These are phyloP conservation scores for Graphilbum sp. DNA, from an alignment of 2,329 filamentous ascomycete genomes.

Conservation along the genomic window DNA sequence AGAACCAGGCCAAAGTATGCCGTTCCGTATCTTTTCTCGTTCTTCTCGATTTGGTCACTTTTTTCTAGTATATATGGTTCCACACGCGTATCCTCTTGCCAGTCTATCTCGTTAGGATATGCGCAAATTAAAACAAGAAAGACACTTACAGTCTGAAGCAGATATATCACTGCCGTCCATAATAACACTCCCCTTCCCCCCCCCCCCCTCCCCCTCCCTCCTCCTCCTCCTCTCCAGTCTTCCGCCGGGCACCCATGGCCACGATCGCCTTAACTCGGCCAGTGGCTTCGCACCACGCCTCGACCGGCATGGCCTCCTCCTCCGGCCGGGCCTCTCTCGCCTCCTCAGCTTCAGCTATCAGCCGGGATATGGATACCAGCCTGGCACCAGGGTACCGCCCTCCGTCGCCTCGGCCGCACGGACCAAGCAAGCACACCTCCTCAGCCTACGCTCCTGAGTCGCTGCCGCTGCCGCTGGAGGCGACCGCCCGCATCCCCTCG, in stretches of 20 bases:
- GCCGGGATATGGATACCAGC: slow-evolving; percentile 21
- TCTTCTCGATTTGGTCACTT: not conserved
- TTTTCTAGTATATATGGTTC: not conserved
- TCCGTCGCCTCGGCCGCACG: slow-evolving; percentile 14
- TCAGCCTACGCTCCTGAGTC: slow-evolving; percentile 79
- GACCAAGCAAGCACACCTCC: slow-evolving; percentile 81
- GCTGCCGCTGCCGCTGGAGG: too few relatives aligned
- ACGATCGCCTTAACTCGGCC: slow-evolving; percentile 33
- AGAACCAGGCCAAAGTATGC: too few relatives aligned
- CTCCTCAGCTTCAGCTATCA: slow-evolving; percentile 17
- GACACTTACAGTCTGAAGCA: not conserved
- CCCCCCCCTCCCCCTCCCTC: not conserved
- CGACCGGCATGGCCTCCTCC: slow-evolving; percentile 16
- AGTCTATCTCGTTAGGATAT: too few relatives aligned
- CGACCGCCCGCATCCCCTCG: not conserved
- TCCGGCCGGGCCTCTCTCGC: slow-evolving; percentile 15
- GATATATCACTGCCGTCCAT: not conserved
- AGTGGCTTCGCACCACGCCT: slow-evolving; percentile 16
- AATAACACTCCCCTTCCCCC: too few relatives aligned
- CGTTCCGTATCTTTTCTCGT: not conserved
- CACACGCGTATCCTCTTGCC: too few relatives aligned
- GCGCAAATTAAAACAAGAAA: not conserved
- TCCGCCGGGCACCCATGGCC: slow-evolving; percentile 23
- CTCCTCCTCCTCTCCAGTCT: not conserved
- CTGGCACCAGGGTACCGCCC: slow-evolving; percentile 15